Percentiles rank a stretch among this genome's conserved stretches.
These are phyloP conservation scores for Moricandia moricandioides DNA, from an alignment of 345 rosid species.

Conservation along the genomic window DNA sequence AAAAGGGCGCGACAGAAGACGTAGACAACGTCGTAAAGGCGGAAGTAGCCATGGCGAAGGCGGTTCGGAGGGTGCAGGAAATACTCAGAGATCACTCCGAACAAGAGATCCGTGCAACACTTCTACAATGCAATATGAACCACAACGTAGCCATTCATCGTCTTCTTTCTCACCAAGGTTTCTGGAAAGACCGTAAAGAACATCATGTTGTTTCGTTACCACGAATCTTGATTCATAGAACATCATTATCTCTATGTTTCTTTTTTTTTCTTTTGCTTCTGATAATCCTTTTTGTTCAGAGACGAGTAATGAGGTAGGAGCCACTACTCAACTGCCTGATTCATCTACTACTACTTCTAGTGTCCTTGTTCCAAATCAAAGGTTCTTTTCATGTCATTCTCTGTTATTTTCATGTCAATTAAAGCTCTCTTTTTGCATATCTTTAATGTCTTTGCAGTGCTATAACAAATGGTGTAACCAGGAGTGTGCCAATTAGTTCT, in stretches of 20 bases:
- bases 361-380: not conserved
- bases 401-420: not conserved
- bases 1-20: not conserved
- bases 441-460: slow-evolving; percentile 46
- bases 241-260: no score
- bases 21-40: not conserved
- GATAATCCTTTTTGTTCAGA: not conserved
- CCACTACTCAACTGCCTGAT: not conserved
- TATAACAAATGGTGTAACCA: not conserved
- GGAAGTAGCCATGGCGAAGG: not conserved
- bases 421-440: no score
- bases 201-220: no score
- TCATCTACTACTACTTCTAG: not conserved
- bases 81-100: not conserved
- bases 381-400: slow-evolving; percentile 9
- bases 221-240: no score
- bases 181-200: no score
- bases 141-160: not conserved
- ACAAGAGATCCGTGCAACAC: not conserved
- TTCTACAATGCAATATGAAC: not conserved
- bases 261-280: no score
- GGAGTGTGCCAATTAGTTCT: not conserved
- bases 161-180: not conserved
- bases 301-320: not conserved
- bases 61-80: not conserved